Conservation (phyloP, 2,329 filamentous ascomycete genomes). For the Trichoderma polysporum region DNA sequence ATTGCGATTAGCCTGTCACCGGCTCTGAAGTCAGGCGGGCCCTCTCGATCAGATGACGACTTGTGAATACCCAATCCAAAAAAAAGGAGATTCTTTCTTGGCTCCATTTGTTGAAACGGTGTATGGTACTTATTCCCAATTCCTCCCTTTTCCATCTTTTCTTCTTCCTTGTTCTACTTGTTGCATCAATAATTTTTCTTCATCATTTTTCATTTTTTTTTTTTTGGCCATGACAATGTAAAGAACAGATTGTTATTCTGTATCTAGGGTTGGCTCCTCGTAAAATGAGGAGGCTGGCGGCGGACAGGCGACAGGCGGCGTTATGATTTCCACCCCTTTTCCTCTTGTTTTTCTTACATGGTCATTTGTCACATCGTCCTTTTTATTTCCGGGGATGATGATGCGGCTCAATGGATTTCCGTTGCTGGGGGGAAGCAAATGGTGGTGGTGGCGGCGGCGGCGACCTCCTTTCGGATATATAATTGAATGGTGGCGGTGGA, state of each 20-base stretch:
- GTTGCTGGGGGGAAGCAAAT: not conserved
- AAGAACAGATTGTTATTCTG: slow-evolving; percentile 9
- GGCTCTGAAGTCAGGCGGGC: slow-evolving; percentile 42
- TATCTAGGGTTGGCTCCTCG: slow-evolving; percentile 13
- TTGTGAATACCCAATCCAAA: slow-evolving; percentile 27
- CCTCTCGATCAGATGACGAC: slow-evolving; percentile 42
- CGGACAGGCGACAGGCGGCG: slow-evolving; percentile 14
- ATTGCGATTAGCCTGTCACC: slow-evolving; percentile 59
- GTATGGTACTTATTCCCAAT: slow-evolving; percentile 18
- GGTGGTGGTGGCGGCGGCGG: not conserved
- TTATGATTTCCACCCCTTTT: not conserved
- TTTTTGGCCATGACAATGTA: slow-evolving; percentile 2
- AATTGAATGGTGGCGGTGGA: not conserved
- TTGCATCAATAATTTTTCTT: not conserved
- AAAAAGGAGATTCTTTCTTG: not conserved
- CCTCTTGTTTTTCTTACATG: not conserved
- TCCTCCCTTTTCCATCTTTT: not conserved
- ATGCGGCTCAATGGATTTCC: not conserved
- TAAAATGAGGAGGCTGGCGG: not conserved
- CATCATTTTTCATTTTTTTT: not conserved
- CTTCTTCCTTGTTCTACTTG: not conserved
- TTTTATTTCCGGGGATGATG: not conserved
- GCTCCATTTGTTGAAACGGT: slow-evolving; percentile 20
- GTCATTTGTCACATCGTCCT: not conserved
- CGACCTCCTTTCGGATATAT: not conserved